Conservation (phyloP, 805 yeast species). For the Suhomyces prunicola region DNA sequence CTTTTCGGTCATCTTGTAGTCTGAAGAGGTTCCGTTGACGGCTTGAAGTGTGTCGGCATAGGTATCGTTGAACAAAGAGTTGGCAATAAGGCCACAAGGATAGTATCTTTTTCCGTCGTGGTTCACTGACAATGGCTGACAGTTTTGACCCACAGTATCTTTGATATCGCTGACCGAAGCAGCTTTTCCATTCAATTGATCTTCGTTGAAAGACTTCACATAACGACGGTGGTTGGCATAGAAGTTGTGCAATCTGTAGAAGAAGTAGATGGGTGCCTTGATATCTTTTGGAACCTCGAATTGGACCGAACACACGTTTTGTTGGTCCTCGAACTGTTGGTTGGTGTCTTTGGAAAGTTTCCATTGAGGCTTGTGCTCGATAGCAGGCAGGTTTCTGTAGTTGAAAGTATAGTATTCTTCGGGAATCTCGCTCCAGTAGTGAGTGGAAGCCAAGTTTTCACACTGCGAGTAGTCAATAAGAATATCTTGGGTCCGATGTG, state of each 20-base stretch:
- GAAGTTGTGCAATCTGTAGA: conserved; percentile 40
- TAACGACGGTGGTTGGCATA: conserved; percentile 44
- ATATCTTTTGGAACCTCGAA: conserved; percentile 33
- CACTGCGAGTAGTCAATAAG: conserved; percentile 42
- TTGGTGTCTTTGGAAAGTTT: conserved; percentile 35
- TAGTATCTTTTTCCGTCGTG: conserved; percentile 52
- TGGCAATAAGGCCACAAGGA: conserved; percentile 85
- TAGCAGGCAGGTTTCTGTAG: conserved; percentile 15
- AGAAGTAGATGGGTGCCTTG: conserved; percentile 40
- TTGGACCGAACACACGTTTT: conserved; percentile 44
- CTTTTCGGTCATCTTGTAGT: conserved; percentile 33
- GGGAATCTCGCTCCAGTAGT: conserved; percentile 34
- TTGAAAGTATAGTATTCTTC: conserved; percentile 41
- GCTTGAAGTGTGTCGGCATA: conserved; percentile 32
- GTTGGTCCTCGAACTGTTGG: conserved; percentile 47
- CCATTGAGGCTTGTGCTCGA: conserved; percentile 31
- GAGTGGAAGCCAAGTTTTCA: conserved; percentile 30
- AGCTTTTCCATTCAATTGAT: conserved; percentile 39
- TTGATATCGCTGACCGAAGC: conserved; percentile 34
- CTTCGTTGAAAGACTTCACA: conserved; percentile 43
- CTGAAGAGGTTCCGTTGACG: conserved; percentile 34
- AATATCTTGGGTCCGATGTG: conserved; percentile 36
- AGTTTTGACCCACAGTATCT: conserved; percentile 43
- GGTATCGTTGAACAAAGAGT: conserved; percentile 76
- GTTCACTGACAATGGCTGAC: conserved; percentile 39